These are phyloP conservation scores for Boletus mariae DNA, from an alignment of 1,284 basidiomycete species.

Conservation along the genomic window DNA sequence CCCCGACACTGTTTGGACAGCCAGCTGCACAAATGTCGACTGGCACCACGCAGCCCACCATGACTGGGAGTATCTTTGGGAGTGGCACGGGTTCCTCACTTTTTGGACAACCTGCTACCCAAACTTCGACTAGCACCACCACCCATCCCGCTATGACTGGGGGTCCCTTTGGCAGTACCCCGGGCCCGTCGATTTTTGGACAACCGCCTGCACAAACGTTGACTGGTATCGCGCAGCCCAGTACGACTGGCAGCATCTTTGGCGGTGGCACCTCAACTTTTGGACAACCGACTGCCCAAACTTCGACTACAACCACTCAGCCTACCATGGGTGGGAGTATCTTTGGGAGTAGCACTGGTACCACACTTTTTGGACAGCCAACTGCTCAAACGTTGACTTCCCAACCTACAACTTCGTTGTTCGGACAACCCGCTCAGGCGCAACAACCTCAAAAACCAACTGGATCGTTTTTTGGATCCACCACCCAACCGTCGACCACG, in stretches of 20 bases:
- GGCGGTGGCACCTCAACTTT: conserved; percentile 24
- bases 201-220: conserved; percentile 20
- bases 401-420: conserved; percentile 27
- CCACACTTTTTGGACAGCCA: conserved; percentile 32
- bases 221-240: conserved; percentile 17
- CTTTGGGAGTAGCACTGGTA: conserved; percentile 6
- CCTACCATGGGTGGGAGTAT: conserved; percentile 10
- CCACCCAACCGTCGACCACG: conserved; percentile 24
- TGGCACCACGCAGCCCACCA: conserved; percentile 6
- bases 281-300: conserved; percentile 26
- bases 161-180: conserved; percentile 18
- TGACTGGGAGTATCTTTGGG: conserved; percentile 19
- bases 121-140: neutral
- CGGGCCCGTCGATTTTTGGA: conserved; percentile 32
- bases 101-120: neutral
- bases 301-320: conserved; percentile 12
- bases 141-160: neutral
- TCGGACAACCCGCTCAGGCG: conserved; percentile 25
- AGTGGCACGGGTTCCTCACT: neutral
- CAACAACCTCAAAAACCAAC: conserved; percentile 30
- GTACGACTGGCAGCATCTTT: conserved; percentile 4
- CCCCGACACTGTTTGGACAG: neutral
- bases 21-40: neutral
- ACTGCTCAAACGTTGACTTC: conserved; percentile 11
- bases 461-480: conserved; percentile 35